Percentiles rank a stretch among this genome's conserved stretches.
Conservation (phyloP, 208 protist species). For the Leishmania martiniquensis region DNA sequence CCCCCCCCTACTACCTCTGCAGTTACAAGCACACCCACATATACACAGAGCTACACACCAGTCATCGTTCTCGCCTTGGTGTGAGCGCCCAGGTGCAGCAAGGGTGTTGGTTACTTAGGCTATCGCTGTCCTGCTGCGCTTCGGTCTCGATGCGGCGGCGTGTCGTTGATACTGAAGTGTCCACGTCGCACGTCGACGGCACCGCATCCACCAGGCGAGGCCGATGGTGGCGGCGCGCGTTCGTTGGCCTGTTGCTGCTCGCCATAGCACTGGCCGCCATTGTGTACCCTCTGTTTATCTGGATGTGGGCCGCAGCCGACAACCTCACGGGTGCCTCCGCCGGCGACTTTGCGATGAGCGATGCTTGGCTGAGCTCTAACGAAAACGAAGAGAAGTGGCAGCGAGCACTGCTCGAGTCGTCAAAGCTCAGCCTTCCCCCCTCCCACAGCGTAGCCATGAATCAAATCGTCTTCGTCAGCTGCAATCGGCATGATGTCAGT, state of each 20-base stretch:
- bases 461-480: constrained; percentile 78
- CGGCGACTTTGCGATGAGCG: neutral
- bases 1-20: too few relatives aligned
- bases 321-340: neutral
- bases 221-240: neutral
- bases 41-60: neutral
- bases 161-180: neutral
- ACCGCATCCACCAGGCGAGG: neutral
- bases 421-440: constrained; percentile 17
- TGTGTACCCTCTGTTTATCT: constrained; percentile 12
- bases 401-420: constrained; percentile 3
- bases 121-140: neutral
- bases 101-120: neutral
- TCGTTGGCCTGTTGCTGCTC: neutral
- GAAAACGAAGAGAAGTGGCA: constrained; percentile 8
- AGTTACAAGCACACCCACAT: neutral
- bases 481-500: constrained; percentile 68
- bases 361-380: constrained; percentile 11
- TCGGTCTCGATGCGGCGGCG: constrained; percentile 4
- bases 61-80: neutral
- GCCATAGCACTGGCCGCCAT: constrained; percentile 10
- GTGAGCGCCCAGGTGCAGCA: neutral
- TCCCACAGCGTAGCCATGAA: constrained; percentile 23
- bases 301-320: neutral
- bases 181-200: neutral